phyloP scores from a whole-genome alignment of 495 filamentous ascomycete genomes.

The Podospora appendiculata region DNA sequence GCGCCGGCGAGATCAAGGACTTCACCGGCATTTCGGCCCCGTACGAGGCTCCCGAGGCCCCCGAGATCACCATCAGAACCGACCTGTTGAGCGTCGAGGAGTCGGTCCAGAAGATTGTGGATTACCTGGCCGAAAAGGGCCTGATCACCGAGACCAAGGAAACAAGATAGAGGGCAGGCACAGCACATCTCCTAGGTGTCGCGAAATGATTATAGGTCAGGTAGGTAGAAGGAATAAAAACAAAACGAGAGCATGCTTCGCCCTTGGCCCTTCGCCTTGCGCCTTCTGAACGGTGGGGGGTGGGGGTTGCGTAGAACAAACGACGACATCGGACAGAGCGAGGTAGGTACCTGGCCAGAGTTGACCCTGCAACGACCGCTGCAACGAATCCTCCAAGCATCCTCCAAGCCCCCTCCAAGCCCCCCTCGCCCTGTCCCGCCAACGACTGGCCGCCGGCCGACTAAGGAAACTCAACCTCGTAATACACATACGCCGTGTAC shows the following conservation, averaged over 20 bases:
- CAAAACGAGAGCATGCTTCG: too few relatives aligned
- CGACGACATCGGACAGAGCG: too few relatives aligned
- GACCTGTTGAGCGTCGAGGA: constrained; percentile 73
- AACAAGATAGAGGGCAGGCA: constrained; percentile 7
- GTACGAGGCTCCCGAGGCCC: constrained; percentile 80
- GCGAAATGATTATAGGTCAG: too few relatives aligned
- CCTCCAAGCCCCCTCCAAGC: too few relatives aligned
- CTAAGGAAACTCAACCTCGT: constrained; percentile 77
- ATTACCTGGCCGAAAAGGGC: constrained; percentile 58
- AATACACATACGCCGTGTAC: constrained; percentile 95
- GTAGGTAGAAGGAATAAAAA: too few relatives aligned
- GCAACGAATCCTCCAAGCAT: too few relatives aligned
- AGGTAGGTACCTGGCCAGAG: too few relatives aligned
- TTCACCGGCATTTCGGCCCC: constrained; percentile 93
- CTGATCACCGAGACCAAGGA: constrained; percentile 30
- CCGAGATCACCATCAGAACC: constrained; percentile 80
- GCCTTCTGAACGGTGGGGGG: too few relatives aligned
- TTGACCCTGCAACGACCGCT: too few relatives aligned
- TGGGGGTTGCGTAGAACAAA: too few relatives aligned
- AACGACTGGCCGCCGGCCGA: neutral
- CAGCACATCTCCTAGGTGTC: neutral
- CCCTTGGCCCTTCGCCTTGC: too few relatives aligned
- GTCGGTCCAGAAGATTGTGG: constrained; percentile 73
- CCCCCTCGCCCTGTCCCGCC: too few relatives aligned
- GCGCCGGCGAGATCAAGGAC: constrained; percentile 87